Evolutionary conservation across 2,329 filamentous ascomycete species (phyloP).

Genomic region (Ceratocystis cubensis): DNA sequence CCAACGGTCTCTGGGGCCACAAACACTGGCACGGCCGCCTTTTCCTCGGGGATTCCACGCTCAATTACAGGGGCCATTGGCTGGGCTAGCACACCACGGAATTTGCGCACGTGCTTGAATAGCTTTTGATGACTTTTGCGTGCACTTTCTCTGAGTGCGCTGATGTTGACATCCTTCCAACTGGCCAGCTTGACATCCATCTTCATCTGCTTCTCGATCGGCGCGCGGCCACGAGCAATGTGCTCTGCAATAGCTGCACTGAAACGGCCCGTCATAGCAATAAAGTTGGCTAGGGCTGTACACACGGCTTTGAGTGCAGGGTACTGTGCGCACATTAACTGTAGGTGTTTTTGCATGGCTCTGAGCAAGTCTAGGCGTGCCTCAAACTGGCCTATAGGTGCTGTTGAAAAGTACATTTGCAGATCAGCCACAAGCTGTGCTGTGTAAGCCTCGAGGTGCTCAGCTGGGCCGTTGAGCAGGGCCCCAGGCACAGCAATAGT

Average conservation of each 20-base stretch:
- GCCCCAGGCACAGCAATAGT: slow-evolving; percentile 64
- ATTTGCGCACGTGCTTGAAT: slow-evolving; percentile 83
- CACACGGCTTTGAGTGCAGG: slow-evolving; percentile 45
- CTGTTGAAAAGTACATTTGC: slow-evolving; percentile 64
- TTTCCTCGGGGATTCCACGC: slow-evolving; percentile 45
- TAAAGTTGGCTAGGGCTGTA: slow-evolving; percentile 60
- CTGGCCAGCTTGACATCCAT: slow-evolving; percentile 87
- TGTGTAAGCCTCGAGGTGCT: slow-evolving; percentile 48
- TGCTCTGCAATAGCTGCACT: slow-evolving; percentile 51
- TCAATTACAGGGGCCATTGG: slow-evolving; percentile 55
- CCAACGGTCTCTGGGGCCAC: slow-evolving; percentile 20
- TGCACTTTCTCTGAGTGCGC: slow-evolving; percentile 75
- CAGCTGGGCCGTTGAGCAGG: slow-evolving; percentile 45
- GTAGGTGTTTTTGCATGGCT: slow-evolving; percentile 52
- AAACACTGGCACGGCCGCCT: slow-evolving; percentile 20
- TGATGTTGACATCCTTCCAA: slow-evolving; percentile 97
- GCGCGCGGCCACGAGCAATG: slow-evolving; percentile 53
- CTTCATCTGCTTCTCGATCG: slow-evolving; percentile 83
- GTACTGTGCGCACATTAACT: slow-evolving; percentile 44
- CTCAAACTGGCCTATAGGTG: slow-evolving; percentile 69
- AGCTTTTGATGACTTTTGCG: slow-evolving; percentile 83
- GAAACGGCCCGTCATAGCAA: slow-evolving; percentile 62
- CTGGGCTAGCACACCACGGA: slow-evolving; percentile 64
- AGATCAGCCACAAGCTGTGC: slow-evolving; percentile 61
- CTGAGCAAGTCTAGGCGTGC: slow-evolving; percentile 59